phyloP scores from a whole-genome alignment of 345 rosid genomes.

The Noccaea caerulescens region DNA sequence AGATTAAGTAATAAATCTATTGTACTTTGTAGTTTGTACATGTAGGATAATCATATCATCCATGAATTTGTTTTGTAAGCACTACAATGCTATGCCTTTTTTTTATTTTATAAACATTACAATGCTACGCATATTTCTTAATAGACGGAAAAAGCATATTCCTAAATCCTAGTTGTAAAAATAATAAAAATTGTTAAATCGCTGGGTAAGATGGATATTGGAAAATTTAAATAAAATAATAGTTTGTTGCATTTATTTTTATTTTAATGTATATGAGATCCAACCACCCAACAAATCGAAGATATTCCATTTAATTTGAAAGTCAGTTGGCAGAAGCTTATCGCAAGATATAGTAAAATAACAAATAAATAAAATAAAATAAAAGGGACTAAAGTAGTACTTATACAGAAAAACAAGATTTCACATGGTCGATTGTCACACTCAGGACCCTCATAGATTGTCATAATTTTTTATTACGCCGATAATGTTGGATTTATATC shows the following conservation, averaged over 20 bases:
- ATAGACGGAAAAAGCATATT: slow-evolving; percentile 23
- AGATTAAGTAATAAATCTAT: neutral
- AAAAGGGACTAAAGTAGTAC: neutral
- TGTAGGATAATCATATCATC: neutral
- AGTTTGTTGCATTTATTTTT: neutral
- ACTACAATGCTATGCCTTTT: slow-evolving; percentile 11
- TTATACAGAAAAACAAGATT: slow-evolving; percentile 17
- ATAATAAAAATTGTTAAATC: neutral
- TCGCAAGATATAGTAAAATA: slow-evolving; percentile 23
- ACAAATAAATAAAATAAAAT: neutral
- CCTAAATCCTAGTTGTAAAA: slow-evolving; percentile 12
- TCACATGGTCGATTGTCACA: slow-evolving; percentile 45
- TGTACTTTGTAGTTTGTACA: neutral
- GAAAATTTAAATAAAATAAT: neutral
- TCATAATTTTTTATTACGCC: slow-evolving; percentile 13
- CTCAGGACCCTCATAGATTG: neutral
- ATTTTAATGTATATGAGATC: slow-evolving; percentile 31
- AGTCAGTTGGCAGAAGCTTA: slow-evolving; percentile 44
- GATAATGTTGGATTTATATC: slow-evolving; percentile 29
- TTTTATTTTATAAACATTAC: neutral
- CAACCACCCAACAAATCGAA: slow-evolving; percentile 37
- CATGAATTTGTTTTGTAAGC: neutral
- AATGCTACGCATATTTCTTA: slow-evolving; percentile 24
- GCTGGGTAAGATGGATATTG: neutral
- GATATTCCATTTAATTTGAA: slow-evolving; percentile 39